Evolutionary conservation across 2,329 filamentous ascomycete species (phyloP).

Genomic region (Penicillium sp.): DNA sequence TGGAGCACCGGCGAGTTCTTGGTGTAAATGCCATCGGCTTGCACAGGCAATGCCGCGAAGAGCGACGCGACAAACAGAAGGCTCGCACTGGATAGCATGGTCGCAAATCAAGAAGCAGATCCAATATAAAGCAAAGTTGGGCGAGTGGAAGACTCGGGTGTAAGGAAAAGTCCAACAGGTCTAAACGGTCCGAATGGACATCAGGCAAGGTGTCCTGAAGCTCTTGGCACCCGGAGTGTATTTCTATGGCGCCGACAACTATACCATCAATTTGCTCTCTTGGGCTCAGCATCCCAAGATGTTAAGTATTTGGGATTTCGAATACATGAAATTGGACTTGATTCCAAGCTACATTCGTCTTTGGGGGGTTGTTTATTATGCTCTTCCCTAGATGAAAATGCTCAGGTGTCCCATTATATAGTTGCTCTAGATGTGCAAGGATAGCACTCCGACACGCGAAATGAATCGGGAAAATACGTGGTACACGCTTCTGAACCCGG

Average conservation of each 20-base stretch:
- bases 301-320: too few relatives aligned
- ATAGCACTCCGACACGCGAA: too few relatives aligned
- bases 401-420: too few relatives aligned
- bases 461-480: too few relatives aligned
- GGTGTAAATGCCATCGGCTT: conserved; percentile 74
- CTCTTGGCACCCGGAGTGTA: conserved; percentile 38
- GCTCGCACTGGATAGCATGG: conserved; percentile 44
- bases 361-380: too few relatives aligned
- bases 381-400: too few relatives aligned
- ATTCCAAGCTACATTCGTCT: too few relatives aligned
- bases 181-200: background rate
- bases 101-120: background rate
- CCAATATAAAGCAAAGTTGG: conserved; percentile 3
- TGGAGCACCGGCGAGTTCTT: conserved; percentile 87
- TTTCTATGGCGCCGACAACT: background rate
- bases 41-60: conserved; percentile 65
- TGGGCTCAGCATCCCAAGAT: too few relatives aligned
- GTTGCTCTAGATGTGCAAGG: too few relatives aligned
- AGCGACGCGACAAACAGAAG: conserved; percentile 59
- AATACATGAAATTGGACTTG: too few relatives aligned
- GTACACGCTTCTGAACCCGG: too few relatives aligned
- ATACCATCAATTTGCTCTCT: conserved; percentile 1
- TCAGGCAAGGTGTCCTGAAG: conserved; percentile 45
- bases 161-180: background rate
- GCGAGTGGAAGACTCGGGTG: conserved; percentile 6